These are phyloP conservation scores for Xylaria hypoxylon DNA, from an alignment of 2,329 filamentous ascomycete species.

Conservation along the genomic window DNA sequence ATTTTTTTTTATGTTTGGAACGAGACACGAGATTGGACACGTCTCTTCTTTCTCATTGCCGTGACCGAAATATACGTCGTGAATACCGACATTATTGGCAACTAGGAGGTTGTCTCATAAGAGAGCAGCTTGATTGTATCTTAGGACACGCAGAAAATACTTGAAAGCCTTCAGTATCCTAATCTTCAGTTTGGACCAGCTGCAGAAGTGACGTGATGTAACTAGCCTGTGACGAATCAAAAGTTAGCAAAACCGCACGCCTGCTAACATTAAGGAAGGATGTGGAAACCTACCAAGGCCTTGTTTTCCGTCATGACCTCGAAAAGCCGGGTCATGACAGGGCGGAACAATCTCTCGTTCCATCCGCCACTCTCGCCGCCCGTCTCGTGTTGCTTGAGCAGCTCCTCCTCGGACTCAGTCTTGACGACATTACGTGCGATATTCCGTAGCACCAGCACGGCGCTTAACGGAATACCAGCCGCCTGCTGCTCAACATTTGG, in stretches of 20 bases:
- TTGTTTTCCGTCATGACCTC: slow-evolving; percentile 78
- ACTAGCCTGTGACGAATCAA: slow-evolving; percentile 25
- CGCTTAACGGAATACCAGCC: slow-evolving; percentile 81
- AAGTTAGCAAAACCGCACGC: slow-evolving; percentile 19
- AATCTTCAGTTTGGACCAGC: slow-evolving; percentile 41
- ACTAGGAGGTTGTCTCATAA: neutral
- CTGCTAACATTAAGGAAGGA: neutral
- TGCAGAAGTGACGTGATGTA: slow-evolving; percentile 44
- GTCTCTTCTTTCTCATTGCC: neutral
- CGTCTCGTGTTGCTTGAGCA: slow-evolving; percentile 61
- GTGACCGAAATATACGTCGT: neutral
- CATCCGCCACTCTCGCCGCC: slow-evolving; percentile 66
- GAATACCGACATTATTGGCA: neutral
- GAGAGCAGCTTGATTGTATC: neutral
- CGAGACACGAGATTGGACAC: neutral
- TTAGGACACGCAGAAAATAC: neutral
- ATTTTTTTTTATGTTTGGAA: slow-evolving; percentile 14
- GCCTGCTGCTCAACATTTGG: slow-evolving; percentile 71
- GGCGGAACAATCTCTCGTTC: slow-evolving; percentile 76
- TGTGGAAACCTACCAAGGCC: slow-evolving; percentile 61
- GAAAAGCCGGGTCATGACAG: slow-evolving; percentile 72
- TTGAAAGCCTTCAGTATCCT: neutral
- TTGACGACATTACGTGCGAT: slow-evolving; percentile 76
- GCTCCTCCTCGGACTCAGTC: slow-evolving; percentile 68
- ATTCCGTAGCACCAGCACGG: slow-evolving; percentile 81